Base-by-base conservation (phyloP, 1,284 basidiomycete species). In the Rhodofomes roseus region DNA sequence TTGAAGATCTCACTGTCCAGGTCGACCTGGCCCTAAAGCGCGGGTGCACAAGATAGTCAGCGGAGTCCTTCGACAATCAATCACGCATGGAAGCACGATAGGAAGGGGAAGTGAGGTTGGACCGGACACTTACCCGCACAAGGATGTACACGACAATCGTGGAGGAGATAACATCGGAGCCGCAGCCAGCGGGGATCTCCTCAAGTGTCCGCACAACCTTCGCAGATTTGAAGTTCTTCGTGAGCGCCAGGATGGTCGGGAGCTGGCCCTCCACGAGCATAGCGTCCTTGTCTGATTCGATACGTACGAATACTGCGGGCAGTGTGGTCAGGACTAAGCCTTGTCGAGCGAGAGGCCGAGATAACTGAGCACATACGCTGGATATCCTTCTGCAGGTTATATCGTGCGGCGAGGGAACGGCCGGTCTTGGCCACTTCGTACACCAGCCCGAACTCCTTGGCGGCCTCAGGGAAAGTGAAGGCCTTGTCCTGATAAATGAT, bases 361-460 rank as follows among this genome's bases (percentile, higher is more conserved):
- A 41, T 50, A 8, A 11, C 20, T 48, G 12, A 16, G 34, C 18
- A 74, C 85, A 46, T 67, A 93, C 92, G 77, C 73, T 95, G 91
- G 41, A 96, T 90, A 69, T 97, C 92, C 40, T 80, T 90, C 66
- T 94, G 92, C 51, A 99, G 75, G 73, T 91, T 93, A 75, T 98
- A 99, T n/a, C 91, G 89, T 2, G 92, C 90, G 18, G 93, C 90
- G 52, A 98, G 80, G 0, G 93, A 96, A 39, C 97, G 88, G 12
- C 92, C 87, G 1, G 90, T 79, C 67, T 88, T 89, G 69, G 97
- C 83, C 1, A 86, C 85, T 25, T 84, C 81, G 74, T 97, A 95
- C 37, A 96, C 89, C 53, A 93, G 81, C 69, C 96, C 93, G 70
- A 99, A 99, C 60, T 89, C 82, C 66, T 85, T 86, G 61, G 90